phyloP scores from a whole-genome alignment of 805 yeast species.

The Saccharomyces mikatae region DNA sequence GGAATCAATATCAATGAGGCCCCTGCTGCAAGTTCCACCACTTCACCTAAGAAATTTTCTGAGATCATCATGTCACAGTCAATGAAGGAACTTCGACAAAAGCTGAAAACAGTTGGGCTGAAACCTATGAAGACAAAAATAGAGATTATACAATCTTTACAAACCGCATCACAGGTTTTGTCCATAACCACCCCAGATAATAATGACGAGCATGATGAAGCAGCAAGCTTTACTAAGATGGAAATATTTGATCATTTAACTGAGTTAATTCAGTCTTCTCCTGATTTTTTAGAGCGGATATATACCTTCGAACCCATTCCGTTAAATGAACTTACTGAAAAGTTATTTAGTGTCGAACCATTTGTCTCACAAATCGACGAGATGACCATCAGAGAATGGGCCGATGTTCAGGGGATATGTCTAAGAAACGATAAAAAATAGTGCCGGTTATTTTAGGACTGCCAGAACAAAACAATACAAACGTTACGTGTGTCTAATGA shows the following conservation, averaged over 20 bases:
- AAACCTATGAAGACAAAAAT: conserved; percentile 23
- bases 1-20: background rate
- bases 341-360: conserved; percentile 18
- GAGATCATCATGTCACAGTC: conserved; percentile 15
- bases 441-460: background rate
- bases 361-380: conserved; percentile 25
- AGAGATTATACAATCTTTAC: conserved; percentile 24
- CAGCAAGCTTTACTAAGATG: background rate
- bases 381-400: conserved; percentile 26
- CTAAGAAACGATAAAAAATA: conserved; percentile 5
- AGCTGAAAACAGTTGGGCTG: conserved; percentile 21
- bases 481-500: background rate
- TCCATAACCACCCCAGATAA: conserved; percentile 3
- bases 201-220: conserved; percentile 3
- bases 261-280: conserved; percentile 11
- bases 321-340: conserved; percentile 12
- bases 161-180: conserved; percentile 22
- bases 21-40: background rate
- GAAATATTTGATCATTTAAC: conserved; percentile 20
- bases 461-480: background rate
- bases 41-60: background rate
- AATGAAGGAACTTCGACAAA: conserved; percentile 20
- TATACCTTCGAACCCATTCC: conserved; percentile 26
- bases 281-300: conserved; percentile 20
- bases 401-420: conserved; percentile 28